phyloP scores from a whole-genome alignment of 305 asterid genomes.

The Andrographis paniculata region DNA sequence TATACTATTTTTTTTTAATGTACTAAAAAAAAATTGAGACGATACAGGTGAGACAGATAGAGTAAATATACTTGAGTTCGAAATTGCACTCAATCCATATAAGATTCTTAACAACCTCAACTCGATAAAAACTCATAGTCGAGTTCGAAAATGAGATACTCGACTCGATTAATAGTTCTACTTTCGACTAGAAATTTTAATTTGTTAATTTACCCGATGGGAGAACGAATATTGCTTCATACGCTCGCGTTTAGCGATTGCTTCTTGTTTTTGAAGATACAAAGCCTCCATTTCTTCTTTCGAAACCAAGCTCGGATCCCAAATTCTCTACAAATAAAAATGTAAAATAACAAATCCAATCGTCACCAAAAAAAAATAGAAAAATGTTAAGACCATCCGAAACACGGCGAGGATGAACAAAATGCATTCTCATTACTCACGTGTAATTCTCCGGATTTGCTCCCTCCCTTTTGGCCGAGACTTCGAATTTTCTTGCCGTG shows the following conservation, averaged over 20 bases:
- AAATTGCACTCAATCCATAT: no score
- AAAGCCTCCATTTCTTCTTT: conserved; percentile 36
- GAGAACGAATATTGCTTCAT: conserved; percentile 53
- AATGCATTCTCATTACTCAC: conserved; percentile 10
- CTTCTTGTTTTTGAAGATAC: conserved; percentile 37
- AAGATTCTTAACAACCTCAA: no score
- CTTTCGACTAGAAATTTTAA: not conserved
- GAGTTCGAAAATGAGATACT: not conserved
- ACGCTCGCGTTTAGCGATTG: conserved; percentile 41
- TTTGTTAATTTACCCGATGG: conserved; percentile 24
- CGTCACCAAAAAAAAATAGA: conserved; percentile 8
- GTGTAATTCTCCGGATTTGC: conserved; percentile 28
- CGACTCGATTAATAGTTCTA: not conserved
- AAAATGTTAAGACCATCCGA: not conserved
- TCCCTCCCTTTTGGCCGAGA: conserved; percentile 17
- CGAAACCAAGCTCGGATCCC: conserved; percentile 33
- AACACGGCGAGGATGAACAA: no score
- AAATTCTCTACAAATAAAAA: conserved; percentile 26
- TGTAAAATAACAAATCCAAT: no score
- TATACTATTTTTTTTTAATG: no score
- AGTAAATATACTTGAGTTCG: no score
- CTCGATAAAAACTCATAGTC: no score
- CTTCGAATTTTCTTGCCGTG: conserved; percentile 27
- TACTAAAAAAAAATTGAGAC: no score
- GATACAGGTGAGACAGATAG: no score